Base-by-base conservation (phyloP, 164 flowering plant species). In the Kalanchoe fedtschenkoi region DNA sequence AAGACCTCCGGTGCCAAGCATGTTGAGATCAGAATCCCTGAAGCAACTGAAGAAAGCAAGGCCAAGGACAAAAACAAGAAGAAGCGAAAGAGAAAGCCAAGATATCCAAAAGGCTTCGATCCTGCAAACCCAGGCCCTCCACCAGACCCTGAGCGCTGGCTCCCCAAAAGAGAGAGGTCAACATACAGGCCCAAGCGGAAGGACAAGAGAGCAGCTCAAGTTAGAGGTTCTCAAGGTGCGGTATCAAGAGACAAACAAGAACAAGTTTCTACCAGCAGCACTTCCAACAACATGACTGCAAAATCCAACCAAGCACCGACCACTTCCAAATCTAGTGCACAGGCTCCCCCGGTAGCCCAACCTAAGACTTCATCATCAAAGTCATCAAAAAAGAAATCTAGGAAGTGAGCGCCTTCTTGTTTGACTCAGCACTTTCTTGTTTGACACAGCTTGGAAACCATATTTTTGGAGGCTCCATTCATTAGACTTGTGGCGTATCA, bases 131-230 rank as follows among this genome's bases (percentile, higher is more conserved):
- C 99, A 0, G 95, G 96, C 14, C 96, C 98, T 21, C 90, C 92
- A 14, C 99, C 99, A 2, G 99, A 93, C 71, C 99, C 92, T 39
- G 97, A 90, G 65, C 76, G 99, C 63, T 93, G 99, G 99, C 77
- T 93, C 35, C 97, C 99, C 0, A 86, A 76, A 80, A 77, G 91
- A 70, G 99, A 93, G 74, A 82, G 99, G 66, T 93, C 99, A 17
- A 81, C 82, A 67, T 93, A 80, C 71, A 79, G 96, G 65, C 95
- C 99, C 8, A 88, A 83, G 84, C 83, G 97, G 70, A 90, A 87
- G 75, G 99, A 93, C 60, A 93, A 93, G 78, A 79, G 97, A 67
- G 88, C 87, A 17, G 93, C 91, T 68, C 96, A 91, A 69, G 79
- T 90, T 24, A 79, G 97, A 73, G 99, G 99, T n/a, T 81, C 99